Conservation (phyloP, 2,329 filamentous ascomycete genomes). For the Amylocarpus encephaloides region DNA sequence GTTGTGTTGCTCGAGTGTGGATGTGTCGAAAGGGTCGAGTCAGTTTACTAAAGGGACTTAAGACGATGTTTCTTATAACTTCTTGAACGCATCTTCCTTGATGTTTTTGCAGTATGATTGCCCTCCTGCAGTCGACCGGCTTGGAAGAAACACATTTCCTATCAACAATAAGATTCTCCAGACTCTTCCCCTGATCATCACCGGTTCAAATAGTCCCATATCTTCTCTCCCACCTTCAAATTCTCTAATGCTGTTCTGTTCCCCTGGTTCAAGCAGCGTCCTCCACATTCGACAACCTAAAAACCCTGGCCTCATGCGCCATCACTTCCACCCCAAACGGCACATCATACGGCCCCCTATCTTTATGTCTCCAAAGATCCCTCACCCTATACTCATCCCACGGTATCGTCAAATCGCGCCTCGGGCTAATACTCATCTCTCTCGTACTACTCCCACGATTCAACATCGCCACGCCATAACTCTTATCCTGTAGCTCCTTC, state of each 20-base stretch:
- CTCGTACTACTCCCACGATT: constrained; percentile 17
- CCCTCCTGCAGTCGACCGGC: too few species aligned
- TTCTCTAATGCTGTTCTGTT: not conserved
- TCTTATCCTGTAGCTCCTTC: constrained; percentile 17
- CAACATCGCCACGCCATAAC: constrained; percentile 18
- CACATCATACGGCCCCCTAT: constrained; percentile 17
- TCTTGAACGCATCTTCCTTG: too few species aligned
- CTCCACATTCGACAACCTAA: constrained; percentile 12
- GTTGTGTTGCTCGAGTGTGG: not conserved
- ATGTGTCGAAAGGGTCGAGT: constrained; percentile 5
- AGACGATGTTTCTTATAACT: too few species aligned
- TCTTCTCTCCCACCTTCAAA: not conserved
- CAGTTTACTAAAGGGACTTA: too few species aligned
- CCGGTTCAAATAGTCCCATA: not conserved
- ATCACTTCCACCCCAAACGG: constrained; percentile 19
- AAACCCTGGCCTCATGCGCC: constrained; percentile 19
- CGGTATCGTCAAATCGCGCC: constrained; percentile 13
- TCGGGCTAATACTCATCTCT: constrained; percentile 18
- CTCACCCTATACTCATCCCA: constrained; percentile 18
- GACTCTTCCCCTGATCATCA: too few species aligned
- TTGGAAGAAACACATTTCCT: too few species aligned
- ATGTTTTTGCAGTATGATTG: too few species aligned
- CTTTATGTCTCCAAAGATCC: constrained; percentile 22
- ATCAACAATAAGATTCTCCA: too few species aligned
- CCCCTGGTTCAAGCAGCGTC: not conserved